phyloP scores from a whole-genome alignment of 1,284 basidiomycete species.

The Prillingera fragicola region DNA sequence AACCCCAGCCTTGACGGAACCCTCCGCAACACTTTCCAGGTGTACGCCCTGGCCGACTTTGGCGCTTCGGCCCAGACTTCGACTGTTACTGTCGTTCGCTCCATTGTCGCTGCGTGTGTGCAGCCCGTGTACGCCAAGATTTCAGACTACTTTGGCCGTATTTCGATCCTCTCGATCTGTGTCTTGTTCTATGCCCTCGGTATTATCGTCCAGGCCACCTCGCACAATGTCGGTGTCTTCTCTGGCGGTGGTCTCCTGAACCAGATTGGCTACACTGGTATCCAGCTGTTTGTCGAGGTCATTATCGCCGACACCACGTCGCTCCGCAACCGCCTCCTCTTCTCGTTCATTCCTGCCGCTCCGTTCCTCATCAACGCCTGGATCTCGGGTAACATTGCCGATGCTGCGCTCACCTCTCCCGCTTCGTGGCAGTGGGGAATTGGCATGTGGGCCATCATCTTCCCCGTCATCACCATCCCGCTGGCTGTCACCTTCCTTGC shows the following conservation, averaged over 20 bases:
- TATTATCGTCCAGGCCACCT: conserved; percentile 43
- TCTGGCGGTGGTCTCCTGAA: conserved; percentile 44
- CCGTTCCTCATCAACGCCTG: conserved; percentile 42
- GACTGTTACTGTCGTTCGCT: conserved; percentile 42
- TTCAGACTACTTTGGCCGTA: conserved; percentile 47
- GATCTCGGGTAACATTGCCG: conserved; percentile 18
- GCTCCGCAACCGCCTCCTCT: conserved; percentile 47
- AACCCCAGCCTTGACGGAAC: neutral
- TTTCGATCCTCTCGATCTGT: conserved; percentile 40
- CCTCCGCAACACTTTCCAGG: conserved; percentile 15
- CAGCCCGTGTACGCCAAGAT: conserved; percentile 43
- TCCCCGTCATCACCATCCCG: conserved; percentile 42
- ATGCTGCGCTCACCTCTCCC: conserved; percentile 17
- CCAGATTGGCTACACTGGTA: conserved; percentile 38
- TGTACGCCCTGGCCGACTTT: conserved; percentile 17
- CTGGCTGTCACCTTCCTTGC: conserved; percentile 37
- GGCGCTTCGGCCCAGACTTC: conserved; percentile 29
- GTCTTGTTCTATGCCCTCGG: conserved; percentile 45
- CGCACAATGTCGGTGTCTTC: conserved; percentile 37
- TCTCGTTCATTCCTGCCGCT: conserved; percentile 48
- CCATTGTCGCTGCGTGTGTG: conserved; percentile 33
- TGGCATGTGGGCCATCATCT: conserved; percentile 50
- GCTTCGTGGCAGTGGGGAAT: conserved; percentile 49
- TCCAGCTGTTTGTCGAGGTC: conserved; percentile 43
- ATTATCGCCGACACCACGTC: conserved; percentile 49